Base-by-base conservation (phyloP, 257 asterid genomes). In the Ophiorrhiza pumila region DNA sequence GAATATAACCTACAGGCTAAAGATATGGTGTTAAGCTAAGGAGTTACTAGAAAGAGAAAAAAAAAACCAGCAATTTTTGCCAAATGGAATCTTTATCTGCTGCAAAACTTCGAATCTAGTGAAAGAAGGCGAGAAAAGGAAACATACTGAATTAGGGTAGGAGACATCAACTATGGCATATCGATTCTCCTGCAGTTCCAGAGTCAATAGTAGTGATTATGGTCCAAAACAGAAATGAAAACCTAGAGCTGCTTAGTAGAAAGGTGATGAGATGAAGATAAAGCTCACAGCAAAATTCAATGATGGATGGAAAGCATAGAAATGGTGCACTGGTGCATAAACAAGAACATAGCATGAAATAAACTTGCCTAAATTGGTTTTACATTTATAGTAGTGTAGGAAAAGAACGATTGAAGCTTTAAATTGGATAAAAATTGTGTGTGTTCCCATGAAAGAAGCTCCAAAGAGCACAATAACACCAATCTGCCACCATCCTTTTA, bases 1-100 rank as follows among this genome's bases (percentile, higher is more conserved):
- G 93, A 62, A 94, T 91, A 79, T 84, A 88, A 85, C 97, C 98
- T 87, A 82, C 98, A 84, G 98, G 99, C 99, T 94, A 80, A 76
- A 80, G 79, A 72, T 57, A 85, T 66, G 59, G 50, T 50, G 65
- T 74, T 68, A 73, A 75, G 67, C 64, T 76, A 68, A 80, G 75
- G 76, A 73, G 68, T 60, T 55, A 25, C 32, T 27, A 52, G 46
- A 66, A 53, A 58, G 18, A 56, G 29, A 56, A 69, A 71, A 61
- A 67, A 56, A 69, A 71, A 61, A 67, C 46, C 6, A 73, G 43
- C 41, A 32, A 71, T 20, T 23, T 22, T 70, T 63, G 32, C 42
- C 32, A 42, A 73, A 17, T 50, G 57, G 12, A 50, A 73, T 10
- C 56, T 74, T 47, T 67, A n/a, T 17, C 37, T 11, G 39, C 47